Percentiles rank a stretch among this genome's conserved stretches.
phyloP scores from a whole-genome alignment of 2,329 filamentous ascomycete genomes.

The Diaporthe destruens region DNA sequence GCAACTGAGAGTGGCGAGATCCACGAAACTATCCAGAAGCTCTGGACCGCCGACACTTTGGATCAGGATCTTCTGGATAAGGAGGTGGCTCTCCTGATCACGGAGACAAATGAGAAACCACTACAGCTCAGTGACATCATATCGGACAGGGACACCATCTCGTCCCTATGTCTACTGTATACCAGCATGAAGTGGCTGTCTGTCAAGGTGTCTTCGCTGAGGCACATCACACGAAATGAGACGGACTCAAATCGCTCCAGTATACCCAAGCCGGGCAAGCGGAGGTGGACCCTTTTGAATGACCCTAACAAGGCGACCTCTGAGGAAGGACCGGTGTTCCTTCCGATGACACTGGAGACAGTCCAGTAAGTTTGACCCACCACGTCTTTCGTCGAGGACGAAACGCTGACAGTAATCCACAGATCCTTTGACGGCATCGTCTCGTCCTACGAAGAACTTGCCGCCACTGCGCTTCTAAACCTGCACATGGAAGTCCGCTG shows the following conservation, averaged over 20 bases:
- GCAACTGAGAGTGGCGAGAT: conserved; percentile 79
- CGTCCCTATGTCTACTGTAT: conserved; percentile 87
- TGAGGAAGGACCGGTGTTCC: conserved; percentile 77
- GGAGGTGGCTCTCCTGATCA: conserved; percentile 70
- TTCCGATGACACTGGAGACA: conserved; percentile 89
- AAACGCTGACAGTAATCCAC: conserved; percentile 9
- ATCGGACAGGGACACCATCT: conserved; percentile 87
- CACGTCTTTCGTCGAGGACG: background rate
- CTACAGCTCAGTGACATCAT: conserved; percentile 87
- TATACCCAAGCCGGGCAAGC: conserved; percentile 69
- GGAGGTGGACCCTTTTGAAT: conserved; percentile 87
- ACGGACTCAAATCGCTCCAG: conserved; percentile 72
- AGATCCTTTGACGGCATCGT: conserved; percentile 90
- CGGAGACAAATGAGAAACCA: conserved; percentile 69
- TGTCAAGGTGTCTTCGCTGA: conserved; percentile 82
- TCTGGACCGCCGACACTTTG: conserved; percentile 70
- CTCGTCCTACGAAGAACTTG: conserved; percentile 84
- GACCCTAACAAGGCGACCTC: conserved; percentile 69
- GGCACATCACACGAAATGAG: conserved; percentile 83
- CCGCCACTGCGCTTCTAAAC: conserved; percentile 82
- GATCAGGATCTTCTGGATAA: conserved; percentile 72
- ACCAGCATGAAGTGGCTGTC: conserved; percentile 99
- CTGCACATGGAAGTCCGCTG: conserved; percentile 91
- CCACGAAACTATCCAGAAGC: conserved; percentile 74
- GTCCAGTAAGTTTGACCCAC: conserved; percentile 72